A percentile compares a stretch with the other conserved stretches of the same genome.
Conservation (phyloP, 176 grass and related monocot species). For the Triticum dicoccoides region DNA sequence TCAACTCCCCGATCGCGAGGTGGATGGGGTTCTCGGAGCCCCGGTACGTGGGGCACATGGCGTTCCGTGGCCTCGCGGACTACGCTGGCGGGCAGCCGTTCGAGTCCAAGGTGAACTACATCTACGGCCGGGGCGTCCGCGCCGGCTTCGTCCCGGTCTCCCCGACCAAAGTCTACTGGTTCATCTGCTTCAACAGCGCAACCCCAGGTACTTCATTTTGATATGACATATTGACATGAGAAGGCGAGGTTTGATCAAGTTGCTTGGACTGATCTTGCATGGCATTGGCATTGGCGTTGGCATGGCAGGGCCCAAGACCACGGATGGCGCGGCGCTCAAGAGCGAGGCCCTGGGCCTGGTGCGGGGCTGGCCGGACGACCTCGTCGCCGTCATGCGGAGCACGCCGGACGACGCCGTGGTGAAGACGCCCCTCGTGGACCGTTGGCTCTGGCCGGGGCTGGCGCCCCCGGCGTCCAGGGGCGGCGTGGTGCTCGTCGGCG, state of each 20-base stretch:
- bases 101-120: slow-evolving; percentile 78
- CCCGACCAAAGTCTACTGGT: slow-evolving; percentile 84
- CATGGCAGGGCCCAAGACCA: slow-evolving; percentile 51
- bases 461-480: slow-evolving; percentile 44
- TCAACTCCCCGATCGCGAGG: slow-evolving; percentile 73
- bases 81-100: slow-evolving; percentile 72
- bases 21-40: slow-evolving; percentile 96
- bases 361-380: slow-evolving; percentile 59
- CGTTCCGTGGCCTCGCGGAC: slow-evolving; percentile 71
- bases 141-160: slow-evolving; percentile 94
- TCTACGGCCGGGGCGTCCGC: slow-evolving; percentile 78
- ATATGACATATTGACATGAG: not conserved
- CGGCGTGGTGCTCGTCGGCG: slow-evolving; percentile 69
- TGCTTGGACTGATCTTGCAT: not conserved
- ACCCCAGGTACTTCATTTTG: slow-evolving; percentile 43
- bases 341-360: slow-evolving; percentile 70
- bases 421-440: slow-evolving; percentile 80
- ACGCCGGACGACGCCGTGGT: slow-evolving; percentile 61
- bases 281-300: not conserved
- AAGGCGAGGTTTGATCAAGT: not conserved
- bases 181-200: slow-evolving; percentile 84
- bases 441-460: slow-evolving; percentile 83
- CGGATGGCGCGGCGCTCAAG: slow-evolving; percentile 55
- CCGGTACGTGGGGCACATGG: slow-evolving; percentile 79
- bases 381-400: slow-evolving; percentile 57